These are phyloP conservation scores for Alternaria triticimaculans DNA, from an alignment of 2,329 filamentous ascomycete genomes.

Conservation along the genomic window DNA sequence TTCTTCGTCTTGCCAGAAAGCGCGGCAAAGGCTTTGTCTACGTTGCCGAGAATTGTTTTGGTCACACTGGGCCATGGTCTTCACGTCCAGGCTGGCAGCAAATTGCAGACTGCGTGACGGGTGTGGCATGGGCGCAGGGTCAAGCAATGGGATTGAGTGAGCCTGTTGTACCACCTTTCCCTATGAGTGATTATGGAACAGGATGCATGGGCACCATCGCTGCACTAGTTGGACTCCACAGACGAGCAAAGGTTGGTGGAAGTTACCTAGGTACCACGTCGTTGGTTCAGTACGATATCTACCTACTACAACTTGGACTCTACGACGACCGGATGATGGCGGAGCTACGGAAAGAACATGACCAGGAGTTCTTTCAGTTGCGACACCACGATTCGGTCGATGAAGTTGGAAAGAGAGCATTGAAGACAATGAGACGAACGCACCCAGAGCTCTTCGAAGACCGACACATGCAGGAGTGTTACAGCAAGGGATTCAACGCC, in stretches of 20 bases:
- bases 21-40: constrained; percentile 70
- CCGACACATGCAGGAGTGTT: constrained; percentile 57
- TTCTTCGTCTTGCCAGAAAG: constrained; percentile 60
- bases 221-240: constrained; percentile 68
- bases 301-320: constrained; percentile 66
- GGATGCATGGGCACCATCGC: constrained; percentile 75
- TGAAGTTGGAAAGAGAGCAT: constrained; percentile 66
- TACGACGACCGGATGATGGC: constrained; percentile 63
- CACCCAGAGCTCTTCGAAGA: constrained; percentile 63
- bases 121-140: constrained; percentile 68
- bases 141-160: constrained; percentile 66
- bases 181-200: constrained; percentile 70
- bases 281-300: constrained; percentile 71
- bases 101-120: constrained; percentile 71
- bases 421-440: constrained; percentile 61
- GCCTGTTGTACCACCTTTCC: constrained; percentile 69
- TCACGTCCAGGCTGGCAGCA: constrained; percentile 73
- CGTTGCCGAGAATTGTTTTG: constrained; percentile 75
- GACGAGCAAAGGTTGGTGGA: constrained; percentile 67
- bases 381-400: constrained; percentile 70
- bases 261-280: constrained; percentile 71
- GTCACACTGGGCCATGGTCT: constrained; percentile 69
- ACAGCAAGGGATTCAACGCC: constrained; percentile 52
- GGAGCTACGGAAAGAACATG: constrained; percentile 57
- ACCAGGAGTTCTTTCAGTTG: constrained; percentile 62